These are phyloP conservation scores for Xylaria digitata DNA, from an alignment of 2,329 filamentous ascomycete species.

Conservation along the genomic window DNA sequence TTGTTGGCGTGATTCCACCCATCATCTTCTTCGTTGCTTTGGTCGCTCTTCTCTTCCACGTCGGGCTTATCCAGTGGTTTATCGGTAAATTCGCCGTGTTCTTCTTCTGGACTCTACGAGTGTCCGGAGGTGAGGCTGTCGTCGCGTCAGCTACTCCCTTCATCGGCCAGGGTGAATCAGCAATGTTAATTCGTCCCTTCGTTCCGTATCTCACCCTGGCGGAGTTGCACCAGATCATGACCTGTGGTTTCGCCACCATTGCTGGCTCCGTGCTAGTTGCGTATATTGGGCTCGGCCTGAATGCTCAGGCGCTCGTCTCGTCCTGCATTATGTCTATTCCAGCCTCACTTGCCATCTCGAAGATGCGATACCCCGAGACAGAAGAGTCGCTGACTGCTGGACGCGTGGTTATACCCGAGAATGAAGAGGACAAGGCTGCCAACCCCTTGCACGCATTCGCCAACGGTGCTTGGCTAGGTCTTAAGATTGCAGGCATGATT, in stretches of 20 bases:
- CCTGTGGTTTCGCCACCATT: slow-evolving; percentile 91
- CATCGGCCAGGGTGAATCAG: slow-evolving; percentile 93
- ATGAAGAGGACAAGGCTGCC: slow-evolving; percentile 78
- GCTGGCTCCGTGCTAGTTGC: slow-evolving; percentile 87
- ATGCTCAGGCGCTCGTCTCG: slow-evolving; percentile 85
- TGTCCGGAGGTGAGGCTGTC: slow-evolving; percentile 92
- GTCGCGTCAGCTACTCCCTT: slow-evolving; percentile 93
- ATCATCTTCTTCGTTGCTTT: slow-evolving; percentile 97
- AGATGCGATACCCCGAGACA: slow-evolving; percentile 88
- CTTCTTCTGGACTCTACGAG: slow-evolving; percentile 89
- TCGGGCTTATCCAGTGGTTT: slow-evolving; percentile 88
- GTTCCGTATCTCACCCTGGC: slow-evolving; percentile 85
- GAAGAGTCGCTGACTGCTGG: slow-evolving; percentile 88
- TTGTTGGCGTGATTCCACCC: slow-evolving; percentile 83
- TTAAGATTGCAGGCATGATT: slow-evolving; percentile 83
- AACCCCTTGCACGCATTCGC: slow-evolving; percentile 84
- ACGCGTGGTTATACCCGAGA: slow-evolving; percentile 82
- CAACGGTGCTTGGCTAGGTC: slow-evolving; percentile 78
- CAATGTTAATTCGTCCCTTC: slow-evolving; percentile 91
- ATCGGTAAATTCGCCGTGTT: slow-evolving; percentile 87
- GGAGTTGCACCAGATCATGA: slow-evolving; percentile 93
- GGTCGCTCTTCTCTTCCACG: slow-evolving; percentile 87
- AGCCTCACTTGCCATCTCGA: slow-evolving; percentile 87
- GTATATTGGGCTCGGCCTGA: slow-evolving; percentile 86
- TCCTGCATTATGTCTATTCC: slow-evolving; percentile 97